Conservation (phyloP, 495 filamentous ascomycete species). For the Trypethelium eluteriae region DNA sequence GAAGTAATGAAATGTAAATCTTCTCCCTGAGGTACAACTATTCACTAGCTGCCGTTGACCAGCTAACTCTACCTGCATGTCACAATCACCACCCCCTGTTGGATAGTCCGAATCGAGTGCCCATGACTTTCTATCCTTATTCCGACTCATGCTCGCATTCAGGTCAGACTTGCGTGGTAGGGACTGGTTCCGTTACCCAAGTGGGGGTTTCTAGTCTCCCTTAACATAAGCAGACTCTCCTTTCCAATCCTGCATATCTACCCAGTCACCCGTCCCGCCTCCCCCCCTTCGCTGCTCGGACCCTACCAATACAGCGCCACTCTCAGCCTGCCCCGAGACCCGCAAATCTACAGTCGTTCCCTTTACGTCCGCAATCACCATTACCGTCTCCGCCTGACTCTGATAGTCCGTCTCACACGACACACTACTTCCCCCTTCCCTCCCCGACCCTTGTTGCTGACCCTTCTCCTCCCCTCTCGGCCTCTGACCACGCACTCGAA, state of each 20-base stretch:
- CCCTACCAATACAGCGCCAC: not conserved
- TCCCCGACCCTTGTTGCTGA: constrained; percentile 37
- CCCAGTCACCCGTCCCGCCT: not conserved
- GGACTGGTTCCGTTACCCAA: too few species aligned
- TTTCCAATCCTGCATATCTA: not conserved
- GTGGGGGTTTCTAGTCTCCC: too few species aligned
- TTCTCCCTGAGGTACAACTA: too few species aligned
- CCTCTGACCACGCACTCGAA: constrained; percentile 44
- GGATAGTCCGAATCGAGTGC: too few species aligned
- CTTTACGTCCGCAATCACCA: constrained; percentile 65
- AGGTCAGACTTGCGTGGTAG: too few species aligned
- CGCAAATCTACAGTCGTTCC: constrained; percentile 54
- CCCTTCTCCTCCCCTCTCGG: constrained; percentile 26
- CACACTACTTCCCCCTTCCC: constrained; percentile 30
- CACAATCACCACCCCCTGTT: too few species aligned
- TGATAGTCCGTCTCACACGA: constrained; percentile 72
- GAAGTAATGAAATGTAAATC: too few species aligned
- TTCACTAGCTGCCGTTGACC: too few species aligned
- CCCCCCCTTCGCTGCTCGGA: not conserved
- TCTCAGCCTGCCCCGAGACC: constrained; percentile 8
- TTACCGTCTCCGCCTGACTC: constrained; percentile 66
- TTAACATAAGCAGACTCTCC: too few species aligned
- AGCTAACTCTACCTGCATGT: too few species aligned
- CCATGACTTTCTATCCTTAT: too few species aligned
- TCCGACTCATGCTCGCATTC: too few species aligned